Evolutionary conservation across 2,329 filamentous ascomycete genomes (phyloP), one percentile per base, ranked within the genome.

Genomic region (Zopfia rhizophila): DNA sequence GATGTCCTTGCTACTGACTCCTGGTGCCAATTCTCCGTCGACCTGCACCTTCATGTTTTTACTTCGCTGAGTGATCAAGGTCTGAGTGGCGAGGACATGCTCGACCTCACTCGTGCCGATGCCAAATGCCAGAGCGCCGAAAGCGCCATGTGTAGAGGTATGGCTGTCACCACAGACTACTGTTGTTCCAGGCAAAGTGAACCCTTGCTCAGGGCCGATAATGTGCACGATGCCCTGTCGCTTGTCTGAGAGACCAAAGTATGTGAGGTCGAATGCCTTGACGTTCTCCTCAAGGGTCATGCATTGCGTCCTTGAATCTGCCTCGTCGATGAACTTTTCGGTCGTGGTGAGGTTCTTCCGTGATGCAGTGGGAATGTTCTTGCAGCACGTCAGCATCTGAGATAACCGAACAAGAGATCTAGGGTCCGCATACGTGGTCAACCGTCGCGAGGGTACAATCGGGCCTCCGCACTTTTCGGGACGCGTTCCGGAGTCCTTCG

Each of bases 1-100:
- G 51, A 97, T 87, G 66, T 99, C 94, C 78, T 99, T 99, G 71
- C 91, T 96, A 76, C 89, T 95, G 46, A 97, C 94, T 53, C 94
- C 94, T 3, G 92, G 88, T 23, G 88, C 84, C 45, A 97, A 84
- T 72, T 93, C 86, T 41, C 94, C 94, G 58, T 97, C 90, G 51
- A 97, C 90, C 75, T 96, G 90, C 64, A 99, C 88, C 67, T 91
- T 88, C 93, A 99, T 97, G 81, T 99, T 97, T 80, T 97, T 97
- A 77, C 91, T 96, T 69, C 91, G 84, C 78, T 91, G 91, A 54
- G 92, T 96, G 72, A 97, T 91, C 58, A 99, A 80, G 49, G 91
- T 96, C 75, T 97, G 94, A 11, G 94, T 97, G 39, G 94, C 94
- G 45, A 99, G 83, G 53, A 99, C 94, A 75, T 99, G 93, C 82